Evolutionary conservation across 2,329 filamentous ascomycete genomes (phyloP).

Genomic region (Dothistroma septosporum): DNA sequence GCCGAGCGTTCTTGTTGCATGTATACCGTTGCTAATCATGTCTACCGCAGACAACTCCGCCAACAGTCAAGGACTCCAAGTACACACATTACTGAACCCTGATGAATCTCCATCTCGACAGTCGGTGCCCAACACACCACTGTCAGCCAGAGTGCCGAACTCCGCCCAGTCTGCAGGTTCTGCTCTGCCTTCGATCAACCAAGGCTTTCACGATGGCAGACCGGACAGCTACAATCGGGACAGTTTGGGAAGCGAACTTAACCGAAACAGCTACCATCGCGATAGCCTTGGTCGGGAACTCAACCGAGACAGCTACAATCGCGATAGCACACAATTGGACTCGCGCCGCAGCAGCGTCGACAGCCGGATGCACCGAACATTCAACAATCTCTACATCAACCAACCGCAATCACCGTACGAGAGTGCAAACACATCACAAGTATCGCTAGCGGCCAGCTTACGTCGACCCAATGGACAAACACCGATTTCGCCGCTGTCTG

Average conservation of each 20-base stretch:
- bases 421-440: slow-evolving; percentile 71
- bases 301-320: slow-evolving; percentile 26
- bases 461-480: slow-evolving; percentile 48
- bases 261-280: slow-evolving; percentile 36
- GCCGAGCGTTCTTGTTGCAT: background rate
- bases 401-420: slow-evolving; percentile 64
- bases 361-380: slow-evolving; percentile 69
- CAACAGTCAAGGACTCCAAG: slow-evolving; percentile 46
- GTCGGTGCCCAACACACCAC: slow-evolving; percentile 42
- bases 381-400: slow-evolving; percentile 65
- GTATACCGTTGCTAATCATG: slow-evolving; percentile 1
- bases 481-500: slow-evolving; percentile 45
- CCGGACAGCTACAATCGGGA: slow-evolving; percentile 41
- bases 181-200: slow-evolving; percentile 55
- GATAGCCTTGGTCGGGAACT: slow-evolving; percentile 25
- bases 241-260: slow-evolving; percentile 21
- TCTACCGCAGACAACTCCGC: slow-evolving; percentile 35
- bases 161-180: slow-evolving; percentile 33
- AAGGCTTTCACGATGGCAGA: slow-evolving; percentile 44
- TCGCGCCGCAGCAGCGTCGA: slow-evolving; percentile 74
- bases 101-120: slow-evolving; percentile 47
- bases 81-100: slow-evolving; percentile 48
- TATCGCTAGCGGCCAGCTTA: slow-evolving; percentile 67
- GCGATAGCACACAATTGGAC: slow-evolving; percentile 45
- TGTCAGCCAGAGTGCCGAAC: slow-evolving; percentile 38